These are phyloP conservation scores for Aspergillus egyptiacus DNA, from an alignment of 495 filamentous ascomycete genomes.

Conservation along the genomic window DNA sequence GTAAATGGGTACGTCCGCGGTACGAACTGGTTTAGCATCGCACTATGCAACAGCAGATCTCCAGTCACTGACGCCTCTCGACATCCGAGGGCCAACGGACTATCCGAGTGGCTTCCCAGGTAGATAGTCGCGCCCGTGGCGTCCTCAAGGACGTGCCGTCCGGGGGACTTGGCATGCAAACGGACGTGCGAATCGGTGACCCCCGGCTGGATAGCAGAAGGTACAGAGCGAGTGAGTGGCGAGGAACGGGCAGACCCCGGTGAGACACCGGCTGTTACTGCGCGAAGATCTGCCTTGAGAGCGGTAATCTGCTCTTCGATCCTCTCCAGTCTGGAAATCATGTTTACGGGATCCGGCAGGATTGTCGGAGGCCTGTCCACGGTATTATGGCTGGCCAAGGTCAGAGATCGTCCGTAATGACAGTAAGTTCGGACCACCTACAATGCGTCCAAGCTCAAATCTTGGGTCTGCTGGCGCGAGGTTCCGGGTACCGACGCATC, in stretches of 20 bases:
- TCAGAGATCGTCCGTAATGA: neutral
- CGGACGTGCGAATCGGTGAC: neutral
- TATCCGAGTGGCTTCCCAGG: conserved; percentile 22
- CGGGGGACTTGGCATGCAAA: conserved; percentile 14
- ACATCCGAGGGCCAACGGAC: conserved; percentile 18
- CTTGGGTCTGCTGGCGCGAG: neutral
- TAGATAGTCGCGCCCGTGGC: conserved; percentile 25
- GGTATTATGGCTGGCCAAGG: too few species aligned
- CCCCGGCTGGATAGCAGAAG: neutral
- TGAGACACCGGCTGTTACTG: neutral
- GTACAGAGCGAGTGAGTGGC: neutral
- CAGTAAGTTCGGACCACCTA: neutral
- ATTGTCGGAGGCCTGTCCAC: too few species aligned
- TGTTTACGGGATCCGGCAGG: conserved; percentile 3
- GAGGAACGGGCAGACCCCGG: neutral
- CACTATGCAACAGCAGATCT: conserved; percentile 12
- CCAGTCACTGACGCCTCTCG: conserved; percentile 6
- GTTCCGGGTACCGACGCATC: neutral
- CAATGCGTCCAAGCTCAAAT: conserved; percentile 3
- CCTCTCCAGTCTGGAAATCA: conserved; percentile 17
- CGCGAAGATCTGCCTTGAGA: conserved; percentile 19
- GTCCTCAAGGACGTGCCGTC: conserved; percentile 21
- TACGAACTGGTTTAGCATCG: conserved; percentile 20
- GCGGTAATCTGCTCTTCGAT: conserved; percentile 21
- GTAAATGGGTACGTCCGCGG: conserved; percentile 25